Conservation (phyloP, 2,329 filamentous ascomycete genomes). For the Didymella pinodella region DNA sequence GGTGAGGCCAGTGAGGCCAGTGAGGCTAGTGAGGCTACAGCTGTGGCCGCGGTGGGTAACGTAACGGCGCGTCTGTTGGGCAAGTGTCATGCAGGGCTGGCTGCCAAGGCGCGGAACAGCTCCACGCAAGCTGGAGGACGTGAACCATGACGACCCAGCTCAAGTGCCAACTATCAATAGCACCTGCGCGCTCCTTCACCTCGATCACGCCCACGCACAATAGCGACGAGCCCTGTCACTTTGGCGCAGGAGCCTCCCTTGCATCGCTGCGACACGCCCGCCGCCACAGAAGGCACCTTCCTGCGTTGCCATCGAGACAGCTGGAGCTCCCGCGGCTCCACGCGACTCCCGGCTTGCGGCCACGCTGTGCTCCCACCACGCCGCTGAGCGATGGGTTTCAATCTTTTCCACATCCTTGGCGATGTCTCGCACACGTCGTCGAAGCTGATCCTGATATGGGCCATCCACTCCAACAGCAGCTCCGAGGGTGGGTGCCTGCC, state of each 20-base stretch:
- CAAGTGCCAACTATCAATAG: constrained; percentile 25
- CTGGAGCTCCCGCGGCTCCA: neutral
- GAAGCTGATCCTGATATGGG: constrained; percentile 88
- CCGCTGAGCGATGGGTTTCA: constrained; percentile 44
- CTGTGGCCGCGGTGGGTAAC: neutral
- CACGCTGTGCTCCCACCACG: neutral
- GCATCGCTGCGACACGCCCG: constrained; percentile 4
- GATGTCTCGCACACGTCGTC: constrained; percentile 86
- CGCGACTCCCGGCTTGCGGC: neutral
- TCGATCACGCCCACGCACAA: constrained; percentile 1
- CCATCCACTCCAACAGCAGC: constrained; percentile 87
- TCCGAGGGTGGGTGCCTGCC: constrained; percentile 71
- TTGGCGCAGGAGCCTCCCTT: constrained; percentile 17
- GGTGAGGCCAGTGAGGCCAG: too few species aligned
- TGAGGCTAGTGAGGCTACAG: neutral
- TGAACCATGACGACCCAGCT: neutral
- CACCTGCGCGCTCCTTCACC: constrained; percentile 2
- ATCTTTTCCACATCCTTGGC: constrained; percentile 76
- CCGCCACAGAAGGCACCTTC: constrained; percentile 10
- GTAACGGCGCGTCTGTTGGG: neutral
- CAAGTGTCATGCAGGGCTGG: constrained; percentile 17
- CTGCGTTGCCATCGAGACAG: neutral
- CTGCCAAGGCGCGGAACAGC: constrained; percentile 12
- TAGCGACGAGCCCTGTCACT: neutral
- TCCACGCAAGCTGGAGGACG: constrained; percentile 14